Conservation (phyloP, 305 asterid genomes). For the Solanum hybrid region DNA sequence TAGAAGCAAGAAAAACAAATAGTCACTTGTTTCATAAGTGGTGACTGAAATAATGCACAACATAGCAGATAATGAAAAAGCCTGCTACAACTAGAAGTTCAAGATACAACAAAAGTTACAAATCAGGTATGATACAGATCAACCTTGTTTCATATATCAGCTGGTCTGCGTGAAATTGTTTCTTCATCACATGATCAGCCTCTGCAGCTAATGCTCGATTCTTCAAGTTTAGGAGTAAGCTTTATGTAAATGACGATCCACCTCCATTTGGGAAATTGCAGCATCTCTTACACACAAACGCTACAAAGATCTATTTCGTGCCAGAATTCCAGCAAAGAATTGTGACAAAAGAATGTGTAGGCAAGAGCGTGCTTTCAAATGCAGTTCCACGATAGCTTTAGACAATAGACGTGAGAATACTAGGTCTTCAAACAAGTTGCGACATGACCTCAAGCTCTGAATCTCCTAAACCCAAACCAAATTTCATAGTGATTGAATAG, state of each 20-base stretch:
- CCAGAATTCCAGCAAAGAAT: neutral
- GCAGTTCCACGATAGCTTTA: neutral
- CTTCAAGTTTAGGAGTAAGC: neutral
- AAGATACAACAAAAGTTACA: neutral
- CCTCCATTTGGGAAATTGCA: neutral
- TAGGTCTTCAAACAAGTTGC: neutral
- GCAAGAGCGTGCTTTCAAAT: neutral
- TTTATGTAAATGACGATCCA: neutral
- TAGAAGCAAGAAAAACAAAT: neutral
- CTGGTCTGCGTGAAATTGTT: neutral
- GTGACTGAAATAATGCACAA: neutral
- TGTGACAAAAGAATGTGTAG: neutral
- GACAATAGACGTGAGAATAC: neutral
- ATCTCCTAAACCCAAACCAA: slow-evolving; percentile 77
- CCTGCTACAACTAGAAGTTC: neutral
- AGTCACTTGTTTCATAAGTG: neutral
- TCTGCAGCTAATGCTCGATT: neutral
- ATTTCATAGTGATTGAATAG: slow-evolving; percentile 91
- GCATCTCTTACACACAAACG: neutral
- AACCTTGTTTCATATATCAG: neutral
- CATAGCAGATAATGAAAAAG: neutral
- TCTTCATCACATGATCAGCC: neutral
- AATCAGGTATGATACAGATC: slow-evolving; percentile 1
- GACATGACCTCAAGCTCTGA: slow-evolving; percentile 23
- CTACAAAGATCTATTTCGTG: neutral